Evolutionary conservation across 768 basidiomycete species (phyloP).

Genomic region (Lactarius sp.): DNA sequence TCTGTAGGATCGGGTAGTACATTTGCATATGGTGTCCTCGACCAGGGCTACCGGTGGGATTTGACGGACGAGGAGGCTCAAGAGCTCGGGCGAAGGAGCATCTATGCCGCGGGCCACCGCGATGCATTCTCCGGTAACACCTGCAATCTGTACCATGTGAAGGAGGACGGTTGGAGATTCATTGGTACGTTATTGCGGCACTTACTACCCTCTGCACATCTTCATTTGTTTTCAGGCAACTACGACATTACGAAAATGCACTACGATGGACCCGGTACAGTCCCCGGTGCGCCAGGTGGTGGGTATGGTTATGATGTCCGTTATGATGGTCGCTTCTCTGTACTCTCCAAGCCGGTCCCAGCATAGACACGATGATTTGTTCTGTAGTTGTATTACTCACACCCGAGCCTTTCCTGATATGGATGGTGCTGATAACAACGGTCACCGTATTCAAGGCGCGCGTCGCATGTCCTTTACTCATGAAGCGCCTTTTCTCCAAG

Average conservation of each 20-base stretch:
- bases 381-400: conserved; percentile 18
- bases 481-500: conserved; percentile 25
- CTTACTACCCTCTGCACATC: conserved; percentile 1
- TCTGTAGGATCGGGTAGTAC: conserved; percentile 98
- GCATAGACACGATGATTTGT: conserved; percentile 17
- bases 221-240: conserved; percentile 54
- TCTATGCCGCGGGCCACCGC: conserved; percentile 95
- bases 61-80: conserved; percentile 89
- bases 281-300: conserved; percentile 53
- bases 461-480: neutral
- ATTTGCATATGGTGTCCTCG: conserved; percentile 97
- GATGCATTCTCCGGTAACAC: conserved; percentile 96
- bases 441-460: neutral
- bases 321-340: conserved; percentile 50
- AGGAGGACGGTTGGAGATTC: conserved; percentile 93
- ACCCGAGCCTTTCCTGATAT: conserved; percentile 9
- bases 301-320: conserved; percentile 83
- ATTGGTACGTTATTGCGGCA: conserved; percentile 55
- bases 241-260: conserved; percentile 89
- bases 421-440: neutral
- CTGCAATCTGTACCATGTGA: conserved; percentile 93
- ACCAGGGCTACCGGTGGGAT: conserved; percentile 94
- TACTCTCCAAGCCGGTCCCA: conserved; percentile 39
- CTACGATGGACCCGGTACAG: conserved; percentile 79
- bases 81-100: conserved; percentile 88